phyloP scores from a whole-genome alignment of 768 basidiomycete species.

The Suillus ampliporus region DNA sequence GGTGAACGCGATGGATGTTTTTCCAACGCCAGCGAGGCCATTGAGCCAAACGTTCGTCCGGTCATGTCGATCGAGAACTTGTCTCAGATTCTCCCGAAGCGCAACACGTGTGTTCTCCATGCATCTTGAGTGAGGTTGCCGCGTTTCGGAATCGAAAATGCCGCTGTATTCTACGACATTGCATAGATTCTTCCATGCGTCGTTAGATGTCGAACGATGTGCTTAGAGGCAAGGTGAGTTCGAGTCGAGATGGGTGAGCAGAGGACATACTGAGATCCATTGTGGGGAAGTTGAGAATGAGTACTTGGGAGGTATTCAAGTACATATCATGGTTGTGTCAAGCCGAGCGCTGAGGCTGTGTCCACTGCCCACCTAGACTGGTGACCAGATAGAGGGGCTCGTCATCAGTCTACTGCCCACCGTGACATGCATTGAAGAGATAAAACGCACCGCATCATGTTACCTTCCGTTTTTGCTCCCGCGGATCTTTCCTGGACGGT shows the following conservation, averaged over 20 bases:
- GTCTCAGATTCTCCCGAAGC: neutral
- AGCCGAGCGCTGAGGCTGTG: neutral
- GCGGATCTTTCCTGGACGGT: neutral
- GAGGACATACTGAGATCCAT: neutral
- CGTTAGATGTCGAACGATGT: neutral
- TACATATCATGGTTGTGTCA: neutral
- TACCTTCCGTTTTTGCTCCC: too few species aligned
- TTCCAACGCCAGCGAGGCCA: neutral
- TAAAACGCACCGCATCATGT: neutral
- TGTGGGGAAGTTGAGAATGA: neutral
- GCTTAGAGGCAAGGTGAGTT: neutral
- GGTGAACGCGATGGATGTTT: neutral
- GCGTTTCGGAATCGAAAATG: neutral
- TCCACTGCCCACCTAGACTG: neutral
- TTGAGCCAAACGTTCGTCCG: neutral
- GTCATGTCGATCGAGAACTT: neutral
- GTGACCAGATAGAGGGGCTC: too few species aligned
- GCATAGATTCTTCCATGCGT: neutral
- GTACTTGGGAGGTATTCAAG: neutral
- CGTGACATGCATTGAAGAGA: neutral
- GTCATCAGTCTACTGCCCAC: too few species aligned
- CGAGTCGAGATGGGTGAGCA: too few species aligned
- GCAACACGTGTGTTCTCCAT: constrained; percentile 1
- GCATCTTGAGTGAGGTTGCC: neutral
- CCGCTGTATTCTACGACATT: neutral